Evolutionary conservation across 495 filamentous ascomycete genomes (phyloP).

Genomic region (Trichoderma reesei): DNA sequence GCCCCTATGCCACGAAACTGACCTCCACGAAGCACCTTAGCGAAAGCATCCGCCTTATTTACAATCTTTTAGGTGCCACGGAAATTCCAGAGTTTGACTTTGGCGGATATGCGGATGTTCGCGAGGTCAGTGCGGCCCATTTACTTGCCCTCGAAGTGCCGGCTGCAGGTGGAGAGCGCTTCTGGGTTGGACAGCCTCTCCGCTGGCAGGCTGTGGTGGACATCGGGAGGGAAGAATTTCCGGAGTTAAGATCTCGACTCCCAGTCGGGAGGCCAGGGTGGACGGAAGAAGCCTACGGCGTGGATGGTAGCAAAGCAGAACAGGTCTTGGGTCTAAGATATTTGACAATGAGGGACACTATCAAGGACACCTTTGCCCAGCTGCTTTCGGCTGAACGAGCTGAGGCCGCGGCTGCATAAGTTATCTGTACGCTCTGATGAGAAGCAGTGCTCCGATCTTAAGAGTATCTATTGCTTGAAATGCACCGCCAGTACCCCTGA

Average conservation of each 20-base stretch:
- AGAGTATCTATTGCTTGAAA: no score
- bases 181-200: constrained; percentile 32
- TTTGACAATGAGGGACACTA: constrained; percentile 32
- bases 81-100: constrained; percentile 30
- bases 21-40: constrained; percentile 24
- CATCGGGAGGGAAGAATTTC: constrained; percentile 33
- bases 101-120: constrained; percentile 37
- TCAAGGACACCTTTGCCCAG: constrained; percentile 39
- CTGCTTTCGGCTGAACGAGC: constrained; percentile 28
- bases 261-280: constrained; percentile 23
- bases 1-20: constrained; percentile 27
- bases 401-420: neutral
- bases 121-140: constrained; percentile 44
- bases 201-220: constrained; percentile 34
- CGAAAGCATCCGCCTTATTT: constrained; percentile 31
- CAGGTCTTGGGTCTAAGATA: constrained; percentile 44
- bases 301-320: constrained; percentile 37
- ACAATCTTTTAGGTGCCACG: constrained; percentile 32
- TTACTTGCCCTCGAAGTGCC: constrained; percentile 34
- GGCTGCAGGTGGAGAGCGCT: constrained; percentile 39
- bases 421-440: no score
- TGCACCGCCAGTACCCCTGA: no score
- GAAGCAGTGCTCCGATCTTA: no score
- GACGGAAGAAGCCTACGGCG: constrained; percentile 26
- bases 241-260: constrained; percentile 31